A percentile compares a stretch with the other conserved stretches of the same genome.
These are phyloP conservation scores for Globisporangium orthogonon DNA, from an alignment of 352 stramenopile genomes.

Conservation along the genomic window DNA sequence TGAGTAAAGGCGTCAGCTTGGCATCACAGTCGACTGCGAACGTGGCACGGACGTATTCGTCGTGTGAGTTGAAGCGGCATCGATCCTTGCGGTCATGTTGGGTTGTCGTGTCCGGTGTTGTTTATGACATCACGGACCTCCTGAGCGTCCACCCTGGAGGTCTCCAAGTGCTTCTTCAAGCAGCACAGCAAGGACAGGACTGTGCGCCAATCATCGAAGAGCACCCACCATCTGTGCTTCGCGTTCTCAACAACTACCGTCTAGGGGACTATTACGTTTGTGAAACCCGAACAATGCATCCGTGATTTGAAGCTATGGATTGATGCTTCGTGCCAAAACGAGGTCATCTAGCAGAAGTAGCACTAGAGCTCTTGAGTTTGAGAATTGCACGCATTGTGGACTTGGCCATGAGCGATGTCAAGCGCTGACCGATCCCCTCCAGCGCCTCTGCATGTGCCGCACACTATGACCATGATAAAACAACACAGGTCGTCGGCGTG, in stretches of 20 bases:
- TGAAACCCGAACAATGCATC: conserved; percentile 27
- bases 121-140: conserved; percentile 91
- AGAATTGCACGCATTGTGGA: conserved; percentile 60
- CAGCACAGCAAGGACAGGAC: conserved; percentile 41
- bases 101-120: conserved; percentile 80
- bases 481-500: not conserved
- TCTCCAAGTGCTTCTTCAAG: conserved; percentile 50
- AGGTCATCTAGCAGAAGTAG: not conserved
- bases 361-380: conserved; percentile 32
- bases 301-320: conserved; percentile 1
- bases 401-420: conserved; percentile 58
- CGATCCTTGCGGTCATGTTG: conserved; percentile 81
- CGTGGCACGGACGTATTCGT: conserved; percentile 62
- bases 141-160: conserved; percentile 86
- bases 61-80: conserved; percentile 86
- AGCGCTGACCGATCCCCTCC: conserved; percentile 30
- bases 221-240: conserved; percentile 34
- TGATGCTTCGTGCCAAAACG: too few relatives aligned
- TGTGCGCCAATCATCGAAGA: conserved; percentile 45
- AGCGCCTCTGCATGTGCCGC: conserved; percentile 31
- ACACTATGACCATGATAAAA: conserved; percentile 16
- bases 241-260: conserved; percentile 48
- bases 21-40: not conserved
- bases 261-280: conserved; percentile 64
- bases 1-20: not conserved